phyloP scores from a whole-genome alignment of 495 filamentous ascomycete genomes.

The Aspergillus funiculosus region DNA sequence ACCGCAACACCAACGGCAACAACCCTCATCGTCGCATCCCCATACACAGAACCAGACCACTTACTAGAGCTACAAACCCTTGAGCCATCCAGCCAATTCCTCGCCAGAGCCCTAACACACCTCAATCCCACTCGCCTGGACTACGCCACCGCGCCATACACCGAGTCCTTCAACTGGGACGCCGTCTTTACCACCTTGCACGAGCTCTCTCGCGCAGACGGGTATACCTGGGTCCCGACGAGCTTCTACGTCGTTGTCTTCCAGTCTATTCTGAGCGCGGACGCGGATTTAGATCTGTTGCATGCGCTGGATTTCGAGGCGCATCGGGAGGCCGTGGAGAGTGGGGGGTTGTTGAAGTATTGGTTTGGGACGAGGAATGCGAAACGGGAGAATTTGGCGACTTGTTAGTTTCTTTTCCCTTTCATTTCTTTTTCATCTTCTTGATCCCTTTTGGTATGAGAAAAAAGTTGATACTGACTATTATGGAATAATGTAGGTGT shows the following conservation, averaged over 20 bases:
- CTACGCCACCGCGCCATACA: constrained; percentile 72
- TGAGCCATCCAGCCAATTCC: constrained; percentile 55
- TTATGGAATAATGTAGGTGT: constrained; percentile 38
- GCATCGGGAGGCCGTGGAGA: constrained; percentile 68
- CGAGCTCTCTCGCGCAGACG: constrained; percentile 30
- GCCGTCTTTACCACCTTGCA: constrained; percentile 53
- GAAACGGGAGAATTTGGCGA: constrained; percentile 63
- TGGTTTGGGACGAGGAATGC: constrained; percentile 71
- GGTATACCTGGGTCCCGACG: constrained; percentile 55
- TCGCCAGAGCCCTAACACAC: constrained; percentile 63
- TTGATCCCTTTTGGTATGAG: not conserved
- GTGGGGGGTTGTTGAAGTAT: constrained; percentile 85
- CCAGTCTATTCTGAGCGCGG: constrained; percentile 59
- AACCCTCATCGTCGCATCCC: constrained; percentile 57
- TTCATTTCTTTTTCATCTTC: not conserved
- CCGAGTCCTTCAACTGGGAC: constrained; percentile 72
- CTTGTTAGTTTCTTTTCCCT: constrained; percentile 44
- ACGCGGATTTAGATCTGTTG: constrained; percentile 56
- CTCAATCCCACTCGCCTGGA: constrained; percentile 56
- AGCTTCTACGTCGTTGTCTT: constrained; percentile 81
- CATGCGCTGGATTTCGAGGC: constrained; percentile 65
- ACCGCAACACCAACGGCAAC: constrained; percentile 13
- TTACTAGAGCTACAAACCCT: constrained; percentile 65
- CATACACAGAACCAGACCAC: constrained; percentile 62
- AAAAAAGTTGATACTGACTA: not conserved